phyloP scores from a whole-genome alignment of 176 grass and related monocot species.

The Hordeum marinum region DNA sequence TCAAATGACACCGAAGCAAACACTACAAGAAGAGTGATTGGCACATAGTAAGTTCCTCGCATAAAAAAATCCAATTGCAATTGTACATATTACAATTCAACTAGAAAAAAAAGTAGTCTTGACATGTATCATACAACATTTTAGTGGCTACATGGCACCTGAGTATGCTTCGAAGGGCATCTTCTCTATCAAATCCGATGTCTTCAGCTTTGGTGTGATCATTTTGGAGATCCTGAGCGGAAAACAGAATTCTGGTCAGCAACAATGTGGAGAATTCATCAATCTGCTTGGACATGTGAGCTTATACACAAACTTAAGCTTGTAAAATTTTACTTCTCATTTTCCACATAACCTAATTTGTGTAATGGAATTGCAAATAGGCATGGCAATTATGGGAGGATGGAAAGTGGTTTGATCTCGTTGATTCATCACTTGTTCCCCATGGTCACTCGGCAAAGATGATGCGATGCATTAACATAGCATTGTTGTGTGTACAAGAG shows the following conservation, averaged over 20 bases:
- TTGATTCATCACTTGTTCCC: background rate
- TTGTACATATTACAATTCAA: background rate
- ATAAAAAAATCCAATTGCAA: background rate
- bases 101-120: background rate
- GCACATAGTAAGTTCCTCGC: conserved; percentile 18
- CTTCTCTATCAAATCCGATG: conserved; percentile 9
- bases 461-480: conserved; percentile 1
- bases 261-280: background rate
- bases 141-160: conserved; percentile 34
- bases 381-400: conserved; percentile 19
- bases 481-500: conserved; percentile 15
- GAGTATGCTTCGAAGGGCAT: conserved; percentile 20
- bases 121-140: background rate
- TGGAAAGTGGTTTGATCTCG: background rate
- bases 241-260: background rate
- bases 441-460: background rate
- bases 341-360: background rate
- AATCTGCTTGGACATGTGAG: conserved; percentile 6
- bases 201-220: conserved; percentile 20
- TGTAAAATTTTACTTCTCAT: background rate
- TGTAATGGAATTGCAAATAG: background rate
- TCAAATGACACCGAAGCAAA: background rate
- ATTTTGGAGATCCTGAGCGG: conserved; percentile 22
- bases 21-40: background rate
- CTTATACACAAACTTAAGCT: background rate